Percentiles rank a stretch among this genome's conserved stretches.
These are phyloP conservation scores for Aspergillus amoenus DNA, from an alignment of 2,329 filamentous ascomycete species.

Conservation along the genomic window DNA sequence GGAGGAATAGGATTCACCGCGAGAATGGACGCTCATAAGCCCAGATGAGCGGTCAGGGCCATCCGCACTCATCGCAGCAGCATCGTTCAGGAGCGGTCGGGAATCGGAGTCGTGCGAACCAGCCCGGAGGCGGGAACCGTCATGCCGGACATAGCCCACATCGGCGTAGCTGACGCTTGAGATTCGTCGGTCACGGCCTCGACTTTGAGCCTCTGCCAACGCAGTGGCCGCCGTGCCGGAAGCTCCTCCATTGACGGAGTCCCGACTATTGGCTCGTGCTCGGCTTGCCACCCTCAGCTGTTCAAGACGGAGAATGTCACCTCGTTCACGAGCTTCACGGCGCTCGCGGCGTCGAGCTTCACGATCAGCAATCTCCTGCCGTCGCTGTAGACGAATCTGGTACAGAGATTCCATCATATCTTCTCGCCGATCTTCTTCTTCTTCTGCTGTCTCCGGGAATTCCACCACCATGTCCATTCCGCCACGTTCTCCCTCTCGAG, in stretches of 20 bases:
- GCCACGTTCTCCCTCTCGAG: constrained; percentile 83
- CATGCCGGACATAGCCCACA: constrained; percentile 49
- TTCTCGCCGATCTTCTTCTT: constrained; percentile 75
- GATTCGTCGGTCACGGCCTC: constrained; percentile 45
- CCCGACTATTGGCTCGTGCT: constrained; percentile 44
- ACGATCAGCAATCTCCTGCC: constrained; percentile 72
- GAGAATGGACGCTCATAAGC: constrained; percentile 29
- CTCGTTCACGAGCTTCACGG: constrained; percentile 68
- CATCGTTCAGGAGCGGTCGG: constrained; percentile 44
- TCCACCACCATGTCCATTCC: constrained; percentile 91
- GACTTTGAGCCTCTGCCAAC: constrained; percentile 45
- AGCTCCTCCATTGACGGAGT: constrained; percentile 33
- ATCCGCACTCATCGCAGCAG: constrained; percentile 34
- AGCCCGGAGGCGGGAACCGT: constrained; percentile 49
- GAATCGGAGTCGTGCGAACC: constrained; percentile 49
- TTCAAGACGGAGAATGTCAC: constrained; percentile 69
- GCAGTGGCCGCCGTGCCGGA: constrained; percentile 36
- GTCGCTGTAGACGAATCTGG: constrained; percentile 77
- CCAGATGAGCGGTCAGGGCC: constrained; percentile 26
- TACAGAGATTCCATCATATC: constrained; percentile 92
- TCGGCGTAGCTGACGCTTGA: constrained; percentile 50
- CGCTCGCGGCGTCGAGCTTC: constrained; percentile 71
- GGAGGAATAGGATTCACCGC: constrained; percentile 37
- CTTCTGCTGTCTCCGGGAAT: constrained; percentile 74
- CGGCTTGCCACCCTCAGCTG: constrained; percentile 59